These are phyloP conservation scores for Ascobolus immersus DNA, from an alignment of 495 filamentous ascomycete genomes.

Conservation along the genomic window DNA sequence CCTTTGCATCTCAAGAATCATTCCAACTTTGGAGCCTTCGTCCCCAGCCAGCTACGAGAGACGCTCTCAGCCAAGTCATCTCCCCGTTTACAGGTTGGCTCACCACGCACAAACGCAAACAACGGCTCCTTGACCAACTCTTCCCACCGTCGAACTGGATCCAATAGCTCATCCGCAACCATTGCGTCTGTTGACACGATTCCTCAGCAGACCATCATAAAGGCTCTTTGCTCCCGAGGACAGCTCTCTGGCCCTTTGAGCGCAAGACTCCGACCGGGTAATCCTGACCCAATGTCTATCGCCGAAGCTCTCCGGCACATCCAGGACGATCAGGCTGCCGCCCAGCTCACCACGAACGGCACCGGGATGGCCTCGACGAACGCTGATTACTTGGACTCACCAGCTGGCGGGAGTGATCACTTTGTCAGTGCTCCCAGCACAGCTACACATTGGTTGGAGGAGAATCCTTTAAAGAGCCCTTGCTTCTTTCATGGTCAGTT, in stretches of 20 bases:
- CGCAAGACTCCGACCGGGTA: neutral
- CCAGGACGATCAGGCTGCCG: conserved; percentile 12
- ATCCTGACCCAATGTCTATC: neutral
- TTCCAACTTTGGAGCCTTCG: too few relatives aligned
- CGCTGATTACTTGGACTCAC: conserved; percentile 12
- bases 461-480: conserved; percentile 47
- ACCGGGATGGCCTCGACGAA: conserved; percentile 23
- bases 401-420: conserved; percentile 8
- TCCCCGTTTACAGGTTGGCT: too few relatives aligned
- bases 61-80: too few relatives aligned
- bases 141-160: too few relatives aligned
- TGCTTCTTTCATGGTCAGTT: conserved; percentile 96
- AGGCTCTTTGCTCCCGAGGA: conserved; percentile 70
- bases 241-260: conserved; percentile 15
- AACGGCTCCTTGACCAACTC: too few relatives aligned
- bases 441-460: conserved; percentile 31
- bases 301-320: conserved; percentile 15
- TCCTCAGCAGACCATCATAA: conserved; percentile 66
- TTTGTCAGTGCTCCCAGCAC: conserved; percentile 29
- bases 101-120: too few relatives aligned
- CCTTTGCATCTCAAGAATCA: too few relatives aligned
- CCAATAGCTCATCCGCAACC: too few relatives aligned
- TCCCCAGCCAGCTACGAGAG: too few relatives aligned
- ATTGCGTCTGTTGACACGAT: too few relatives aligned
- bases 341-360: conserved; percentile 17